These are phyloP conservation scores for Trametes hirsuta DNA, from an alignment of 1,284 basidiomycete genomes.

Conservation along the genomic window DNA sequence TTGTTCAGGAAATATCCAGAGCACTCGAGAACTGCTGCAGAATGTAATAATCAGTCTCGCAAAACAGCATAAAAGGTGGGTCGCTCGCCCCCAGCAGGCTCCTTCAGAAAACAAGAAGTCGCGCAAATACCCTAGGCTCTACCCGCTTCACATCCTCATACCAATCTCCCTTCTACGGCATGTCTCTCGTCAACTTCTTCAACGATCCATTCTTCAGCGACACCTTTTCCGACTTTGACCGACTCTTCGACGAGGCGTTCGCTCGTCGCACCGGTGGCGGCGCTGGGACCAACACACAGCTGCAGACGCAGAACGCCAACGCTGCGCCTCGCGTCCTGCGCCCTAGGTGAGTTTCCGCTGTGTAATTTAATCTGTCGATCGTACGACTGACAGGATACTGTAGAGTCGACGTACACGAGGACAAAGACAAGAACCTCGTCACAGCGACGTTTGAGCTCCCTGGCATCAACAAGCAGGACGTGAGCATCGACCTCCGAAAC, in stretches of 20 bases:
- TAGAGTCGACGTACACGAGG: conserved; percentile 54
- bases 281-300: background rate
- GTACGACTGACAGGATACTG: background rate
- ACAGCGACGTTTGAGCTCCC: conserved; percentile 54
- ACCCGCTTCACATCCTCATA: background rate
- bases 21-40: background rate
- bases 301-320: conserved; percentile 18
- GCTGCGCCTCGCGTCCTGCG: conserved; percentile 17
- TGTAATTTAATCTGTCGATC: no score
- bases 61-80: background rate
- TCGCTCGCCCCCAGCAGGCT: background rate
- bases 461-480: conserved; percentile 46
- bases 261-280: conserved; percentile 8
- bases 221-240: conserved; percentile 18
- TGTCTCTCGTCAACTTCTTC: conserved; percentile 14
- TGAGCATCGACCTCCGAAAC: conserved; percentile 45
- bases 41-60: no score
- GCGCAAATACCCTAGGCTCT: background rate
- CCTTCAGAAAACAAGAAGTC: conserved; percentile 5
- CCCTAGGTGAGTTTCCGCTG: conserved; percentile 12
- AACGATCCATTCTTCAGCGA: conserved; percentile 30
- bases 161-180: background rate
- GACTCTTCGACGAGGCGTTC: conserved; percentile 20
- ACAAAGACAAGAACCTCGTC: conserved; percentile 42
- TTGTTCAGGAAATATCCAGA: background rate